These are phyloP conservation scores for Plantago coronopus DNA, from an alignment of 305 asterid species.

Conservation along the genomic window DNA sequence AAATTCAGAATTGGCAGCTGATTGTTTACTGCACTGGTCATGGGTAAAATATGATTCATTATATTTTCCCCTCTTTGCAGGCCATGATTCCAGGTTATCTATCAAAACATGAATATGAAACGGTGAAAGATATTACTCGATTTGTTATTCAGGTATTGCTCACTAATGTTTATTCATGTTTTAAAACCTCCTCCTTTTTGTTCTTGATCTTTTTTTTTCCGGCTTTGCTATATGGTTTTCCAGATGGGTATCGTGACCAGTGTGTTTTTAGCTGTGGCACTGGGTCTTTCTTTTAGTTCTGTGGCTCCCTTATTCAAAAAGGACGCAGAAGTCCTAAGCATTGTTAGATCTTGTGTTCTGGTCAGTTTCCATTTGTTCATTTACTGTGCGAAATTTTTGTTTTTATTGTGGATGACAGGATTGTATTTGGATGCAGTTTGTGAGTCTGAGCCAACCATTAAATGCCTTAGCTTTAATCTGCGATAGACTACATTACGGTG, in stretches of 20 bases:
- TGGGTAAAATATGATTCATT: too few relatives aligned
- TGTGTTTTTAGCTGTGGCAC: slow-evolving; percentile 49
- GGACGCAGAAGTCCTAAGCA: slow-evolving; percentile 54
- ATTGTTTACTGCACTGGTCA: too few relatives aligned
- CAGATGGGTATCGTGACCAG: slow-evolving; percentile 73
- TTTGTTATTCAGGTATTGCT: slow-evolving; percentile 60
- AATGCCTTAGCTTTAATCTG: slow-evolving; percentile 78
- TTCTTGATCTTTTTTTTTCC: too few relatives aligned
- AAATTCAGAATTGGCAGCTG: too few relatives aligned
- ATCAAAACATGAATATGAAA: slow-evolving; percentile 57
- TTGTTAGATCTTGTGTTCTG: slow-evolving; percentile 62
- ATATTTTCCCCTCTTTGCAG: too few relatives aligned
- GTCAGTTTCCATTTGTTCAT: slow-evolving; percentile 55
- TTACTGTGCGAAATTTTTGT: slow-evolving; percentile 3
- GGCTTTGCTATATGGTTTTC: slow-evolving; percentile 22
- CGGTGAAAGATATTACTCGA: slow-evolving; percentile 61
- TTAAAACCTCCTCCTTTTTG: slow-evolving; percentile 8
- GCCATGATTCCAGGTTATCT: slow-evolving; percentile 74
- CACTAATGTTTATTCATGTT: slow-evolving; percentile 19
- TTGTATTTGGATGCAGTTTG: slow-evolving; percentile 57
- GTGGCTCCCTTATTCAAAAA: slow-evolving; percentile 66
- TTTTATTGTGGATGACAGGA: slow-evolving; percentile 4
- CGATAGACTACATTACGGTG: slow-evolving; percentile 91
- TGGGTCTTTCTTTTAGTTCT: slow-evolving; percentile 63
- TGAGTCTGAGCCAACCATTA: slow-evolving; percentile 81